These are phyloP conservation scores for Nepenthes gracilis DNA, from an alignment of 148 eudicot genomes.

Conservation along the genomic window DNA sequence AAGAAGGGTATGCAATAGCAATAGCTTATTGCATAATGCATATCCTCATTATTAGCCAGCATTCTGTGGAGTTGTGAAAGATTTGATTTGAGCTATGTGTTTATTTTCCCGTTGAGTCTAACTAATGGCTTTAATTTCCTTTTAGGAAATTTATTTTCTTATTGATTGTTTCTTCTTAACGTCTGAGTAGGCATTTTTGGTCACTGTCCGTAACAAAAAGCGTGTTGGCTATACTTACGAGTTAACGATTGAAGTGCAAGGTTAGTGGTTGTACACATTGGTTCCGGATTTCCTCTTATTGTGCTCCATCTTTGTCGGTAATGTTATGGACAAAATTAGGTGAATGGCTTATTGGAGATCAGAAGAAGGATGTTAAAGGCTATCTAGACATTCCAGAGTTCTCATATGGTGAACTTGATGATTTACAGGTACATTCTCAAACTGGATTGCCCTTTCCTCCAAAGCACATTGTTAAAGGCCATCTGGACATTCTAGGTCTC, in stretches of 20 bases:
- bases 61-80: too few species aligned
- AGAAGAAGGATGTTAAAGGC: slow-evolving; percentile 61
- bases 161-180: not conserved
- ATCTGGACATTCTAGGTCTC: too few species aligned
- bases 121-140: not conserved
- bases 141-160: not conserved
- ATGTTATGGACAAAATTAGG: slow-evolving; percentile 31
- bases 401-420: slow-evolving; percentile 87
- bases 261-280: slow-evolving; percentile 19
- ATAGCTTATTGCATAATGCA: too few species aligned
- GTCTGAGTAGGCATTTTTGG: slow-evolving; percentile 66
- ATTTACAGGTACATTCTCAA: slow-evolving; percentile 55
- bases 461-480: too few species aligned
- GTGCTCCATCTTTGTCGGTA: not conserved
- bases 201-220: slow-evolving; percentile 88
- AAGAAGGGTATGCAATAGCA: too few species aligned
- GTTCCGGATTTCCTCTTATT: not conserved
- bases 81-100: not conserved
- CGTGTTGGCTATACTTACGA: slow-evolving; percentile 95
- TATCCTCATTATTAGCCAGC: too few species aligned
- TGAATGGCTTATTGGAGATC: slow-evolving; percentile 71
- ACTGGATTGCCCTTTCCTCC: too few species aligned
- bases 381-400: slow-evolving; percentile 63
- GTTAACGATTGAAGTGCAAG: slow-evolving; percentile 68
- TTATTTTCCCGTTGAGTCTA: not conserved